A percentile compares a stretch with the other conserved stretches of the same genome.
These are phyloP conservation scores for Melastoma candidum DNA, from an alignment of 441 rosid species.

Conservation along the genomic window DNA sequence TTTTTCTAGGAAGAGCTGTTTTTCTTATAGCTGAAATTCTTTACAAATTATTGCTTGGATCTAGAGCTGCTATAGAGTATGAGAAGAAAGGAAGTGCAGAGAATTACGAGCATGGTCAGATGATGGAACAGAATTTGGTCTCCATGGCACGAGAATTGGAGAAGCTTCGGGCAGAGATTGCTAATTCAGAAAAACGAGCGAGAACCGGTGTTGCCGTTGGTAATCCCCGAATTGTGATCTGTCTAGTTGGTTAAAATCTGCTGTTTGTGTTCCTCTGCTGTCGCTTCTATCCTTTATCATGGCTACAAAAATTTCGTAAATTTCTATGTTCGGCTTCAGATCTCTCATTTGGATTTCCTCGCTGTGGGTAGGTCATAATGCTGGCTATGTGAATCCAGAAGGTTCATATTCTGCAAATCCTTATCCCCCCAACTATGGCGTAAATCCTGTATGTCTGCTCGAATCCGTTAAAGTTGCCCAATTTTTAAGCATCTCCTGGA, in stretches of 20 bases:
- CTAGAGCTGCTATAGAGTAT: constrained; percentile 77
- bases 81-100: constrained; percentile 98
- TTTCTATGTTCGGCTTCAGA: neutral
- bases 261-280: constrained; percentile 2
- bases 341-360: neutral
- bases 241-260: neutral
- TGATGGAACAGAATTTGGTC: constrained; percentile 85
- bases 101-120: constrained; percentile 85
- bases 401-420: constrained; percentile 54
- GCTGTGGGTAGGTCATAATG: constrained; percentile 40
- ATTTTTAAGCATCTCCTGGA: no score
- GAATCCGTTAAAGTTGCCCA: neutral
- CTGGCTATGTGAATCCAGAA: constrained; percentile 55
- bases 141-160: constrained; percentile 93
- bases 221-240: constrained; percentile 43
- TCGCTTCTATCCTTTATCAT: neutral
- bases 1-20: neutral
- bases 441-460: constrained; percentile 64
- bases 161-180: constrained; percentile 91
- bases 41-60: constrained; percentile 7
- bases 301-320: neutral
- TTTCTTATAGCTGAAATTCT: constrained; percentile 4
- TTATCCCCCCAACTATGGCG: constrained; percentile 57
- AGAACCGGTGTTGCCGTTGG: constrained; percentile 44
- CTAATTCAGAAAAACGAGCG: constrained; percentile 74